phyloP scores from a whole-genome alignment of 768 basidiomycete genomes.

The Boletus subparvulus region DNA sequence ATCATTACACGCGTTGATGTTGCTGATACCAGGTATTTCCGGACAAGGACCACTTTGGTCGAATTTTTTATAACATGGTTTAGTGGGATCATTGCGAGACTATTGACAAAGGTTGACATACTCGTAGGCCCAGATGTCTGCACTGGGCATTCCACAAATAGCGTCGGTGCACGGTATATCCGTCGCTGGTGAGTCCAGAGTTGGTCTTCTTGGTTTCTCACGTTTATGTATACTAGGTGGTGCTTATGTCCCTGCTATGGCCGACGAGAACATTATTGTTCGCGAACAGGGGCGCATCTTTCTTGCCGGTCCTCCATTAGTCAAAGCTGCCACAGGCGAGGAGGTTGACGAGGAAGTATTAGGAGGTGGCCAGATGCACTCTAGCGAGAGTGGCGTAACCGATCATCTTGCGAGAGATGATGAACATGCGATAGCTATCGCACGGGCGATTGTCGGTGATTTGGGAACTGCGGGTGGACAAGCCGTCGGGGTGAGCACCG shows the following conservation, averaged over 20 bases:
- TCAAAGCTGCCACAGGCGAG: constrained; percentile 94
- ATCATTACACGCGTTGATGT: neutral
- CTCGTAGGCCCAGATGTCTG: constrained; percentile 85
- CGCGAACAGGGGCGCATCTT: constrained; percentile 92
- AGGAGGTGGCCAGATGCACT: constrained; percentile 90
- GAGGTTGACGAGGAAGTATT: constrained; percentile 90
- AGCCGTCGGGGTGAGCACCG: constrained; percentile 45
- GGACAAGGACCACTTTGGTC: constrained; percentile 92
- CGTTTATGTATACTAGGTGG: constrained; percentile 51
- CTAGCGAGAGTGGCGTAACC: constrained; percentile 86
- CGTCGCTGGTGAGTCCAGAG: constrained; percentile 61
- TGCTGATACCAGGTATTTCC: constrained; percentile 65
- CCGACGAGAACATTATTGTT: constrained; percentile 90
- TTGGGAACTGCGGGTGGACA: constrained; percentile 62
- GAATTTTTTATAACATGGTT: constrained; percentile 98
- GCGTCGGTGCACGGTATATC: constrained; percentile 93
- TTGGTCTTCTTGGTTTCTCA: constrained; percentile 1
- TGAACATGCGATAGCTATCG: constrained; percentile 80
- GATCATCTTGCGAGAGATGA: constrained; percentile 86
- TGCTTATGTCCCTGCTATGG: constrained; percentile 95
- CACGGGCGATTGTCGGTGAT: constrained; percentile 75
- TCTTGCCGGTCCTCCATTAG: constrained; percentile 90
- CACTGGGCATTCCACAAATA: constrained; percentile 87
- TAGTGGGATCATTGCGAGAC: constrained; percentile 1
- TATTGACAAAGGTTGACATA: constrained; percentile 8